These are phyloP conservation scores for Macrolepiota dolichaula DNA, from an alignment of 768 basidiomycete species.

Conservation along the genomic window DNA sequence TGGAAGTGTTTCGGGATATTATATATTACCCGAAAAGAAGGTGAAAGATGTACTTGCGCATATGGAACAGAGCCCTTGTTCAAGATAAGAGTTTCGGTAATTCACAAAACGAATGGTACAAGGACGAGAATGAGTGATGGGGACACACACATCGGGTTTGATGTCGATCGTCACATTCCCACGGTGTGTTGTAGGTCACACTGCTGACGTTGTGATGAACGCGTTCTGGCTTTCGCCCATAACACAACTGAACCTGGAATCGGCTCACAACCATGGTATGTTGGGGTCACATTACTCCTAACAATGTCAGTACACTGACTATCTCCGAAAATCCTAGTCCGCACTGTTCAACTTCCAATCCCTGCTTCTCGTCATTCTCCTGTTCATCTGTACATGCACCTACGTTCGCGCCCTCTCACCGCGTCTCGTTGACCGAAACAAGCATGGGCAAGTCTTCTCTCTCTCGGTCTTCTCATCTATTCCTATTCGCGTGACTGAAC, in stretches of 20 bases:
- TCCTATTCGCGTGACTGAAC: background rate
- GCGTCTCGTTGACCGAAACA: slow-evolving; percentile 87
- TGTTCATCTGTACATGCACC: slow-evolving; percentile 96
- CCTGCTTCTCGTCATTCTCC: slow-evolving; percentile 86
- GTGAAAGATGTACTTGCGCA: too few species aligned
- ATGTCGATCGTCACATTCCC: background rate
- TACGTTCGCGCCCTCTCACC: slow-evolving; percentile 92
- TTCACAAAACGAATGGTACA: background rate
- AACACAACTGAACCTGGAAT: background rate
- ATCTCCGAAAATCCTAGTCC: slow-evolving; percentile 43
- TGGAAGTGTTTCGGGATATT: too few species aligned
- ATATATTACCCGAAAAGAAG: too few species aligned
- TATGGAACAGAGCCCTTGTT: too few species aligned
- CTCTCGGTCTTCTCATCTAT: background rate
- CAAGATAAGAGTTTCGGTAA: too few species aligned
- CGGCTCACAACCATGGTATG: slow-evolving; percentile 6
- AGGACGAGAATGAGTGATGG: background rate
- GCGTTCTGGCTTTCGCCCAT: background rate
- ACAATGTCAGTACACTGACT: background rate
- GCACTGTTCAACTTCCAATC: slow-evolving; percentile 99
- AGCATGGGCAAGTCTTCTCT: slow-evolving; percentile 69
- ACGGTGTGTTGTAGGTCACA: slow-evolving; percentile 7
- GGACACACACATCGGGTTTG: background rate
- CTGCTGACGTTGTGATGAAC: slow-evolving; percentile 2
- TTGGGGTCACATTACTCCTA: background rate